Evolutionary conservation across 176 grass and related monocot genomes (phyloP), one percentile per base, ranked within the genome.

Genomic region (Puccinellia tenuiflora): DNA sequence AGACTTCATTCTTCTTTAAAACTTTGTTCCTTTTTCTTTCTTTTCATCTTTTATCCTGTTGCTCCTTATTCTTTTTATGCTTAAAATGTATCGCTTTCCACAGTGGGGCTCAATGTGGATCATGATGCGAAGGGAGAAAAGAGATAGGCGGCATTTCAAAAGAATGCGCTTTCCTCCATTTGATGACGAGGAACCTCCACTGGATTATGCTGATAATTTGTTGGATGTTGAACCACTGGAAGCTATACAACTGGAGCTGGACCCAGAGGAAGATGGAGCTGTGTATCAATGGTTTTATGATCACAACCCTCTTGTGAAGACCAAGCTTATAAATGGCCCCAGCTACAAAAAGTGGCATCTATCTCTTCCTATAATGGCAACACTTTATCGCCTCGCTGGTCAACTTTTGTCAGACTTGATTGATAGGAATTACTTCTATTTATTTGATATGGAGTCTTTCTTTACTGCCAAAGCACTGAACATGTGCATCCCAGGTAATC

Each of bases 81-180:
- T 83, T 52, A 82, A 69, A 72, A 54, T 39, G 2, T 52, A 14
- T 60, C 61, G 60, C 45, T 86, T 84, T 92, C 31, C 17, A 29
- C 81, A 98, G 92, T 98, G 96, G 96, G 96, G 92, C 56, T 93
- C 96, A 47, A 95, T 98, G 96, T 98, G 96, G 96, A 98, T 98
- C 86, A 98, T 98, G 96, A 98, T 98, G 96, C 79, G 91, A 15
- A 88, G 92, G 76, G 96, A 98, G 80, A 98, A 98, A 73, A 90
- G 96, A 86, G 96, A 98, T 77, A 89, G 92, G 29, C 74, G 96
- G 0, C 96, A 98, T 86, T 98, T 98, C 63, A 98, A 98, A 90
- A 91, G 96, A 90, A 98, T 98, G 96, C 86, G 96, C 6, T 98
- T 98, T 84, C 96, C 96, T 83, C 96, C 96, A 79, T 98, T 98